These are phyloP conservation scores for Aegilops umbellulata DNA, from an alignment of 176 grass and related monocot genomes.

Conservation along the genomic window DNA sequence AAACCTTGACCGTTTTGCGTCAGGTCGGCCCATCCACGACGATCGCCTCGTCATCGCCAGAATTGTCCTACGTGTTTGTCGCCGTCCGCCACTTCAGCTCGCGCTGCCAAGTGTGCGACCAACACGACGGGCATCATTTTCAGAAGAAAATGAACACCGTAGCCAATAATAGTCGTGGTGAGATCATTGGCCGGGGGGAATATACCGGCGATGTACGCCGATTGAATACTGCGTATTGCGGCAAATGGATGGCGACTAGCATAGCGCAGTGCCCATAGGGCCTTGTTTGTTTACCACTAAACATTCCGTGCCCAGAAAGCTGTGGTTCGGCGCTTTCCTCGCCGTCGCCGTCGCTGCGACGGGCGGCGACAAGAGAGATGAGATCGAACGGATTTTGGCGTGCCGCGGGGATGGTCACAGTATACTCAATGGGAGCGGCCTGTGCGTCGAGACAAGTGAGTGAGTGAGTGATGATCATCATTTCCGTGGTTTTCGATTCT, in stretches of 20 bases:
- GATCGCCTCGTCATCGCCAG: not conserved
- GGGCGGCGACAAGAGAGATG: not conserved
- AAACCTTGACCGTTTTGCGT: not conserved
- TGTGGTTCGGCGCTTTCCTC: slow-evolving; percentile 28
- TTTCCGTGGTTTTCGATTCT: not conserved
- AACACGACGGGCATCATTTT: slow-evolving; percentile 22
- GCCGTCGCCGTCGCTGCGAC: slow-evolving; percentile 15
- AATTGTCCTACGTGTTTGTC: slow-evolving; percentile 46
- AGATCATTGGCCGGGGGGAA: slow-evolving; percentile 21
- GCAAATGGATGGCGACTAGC: not conserved
- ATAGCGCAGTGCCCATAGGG: not conserved
- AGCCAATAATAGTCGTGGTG: not conserved
- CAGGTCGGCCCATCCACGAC: not conserved
- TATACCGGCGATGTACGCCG: slow-evolving; percentile 4
- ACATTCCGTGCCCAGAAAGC: slow-evolving; percentile 29
- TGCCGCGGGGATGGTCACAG: not conserved
- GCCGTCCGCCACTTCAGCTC: slow-evolving; percentile 1
- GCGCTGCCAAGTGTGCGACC: slow-evolving; percentile 39
- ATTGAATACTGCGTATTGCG: slow-evolving; percentile 14
- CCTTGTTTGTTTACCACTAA: not conserved
- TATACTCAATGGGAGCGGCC: not conserved
- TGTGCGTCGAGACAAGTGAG: not conserved
- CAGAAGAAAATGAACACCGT: not conserved
- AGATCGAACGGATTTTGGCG: not conserved
- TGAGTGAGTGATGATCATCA: not conserved